phyloP scores from a whole-genome alignment of 2,329 filamentous ascomycete species.

The Phoma sp. region DNA sequence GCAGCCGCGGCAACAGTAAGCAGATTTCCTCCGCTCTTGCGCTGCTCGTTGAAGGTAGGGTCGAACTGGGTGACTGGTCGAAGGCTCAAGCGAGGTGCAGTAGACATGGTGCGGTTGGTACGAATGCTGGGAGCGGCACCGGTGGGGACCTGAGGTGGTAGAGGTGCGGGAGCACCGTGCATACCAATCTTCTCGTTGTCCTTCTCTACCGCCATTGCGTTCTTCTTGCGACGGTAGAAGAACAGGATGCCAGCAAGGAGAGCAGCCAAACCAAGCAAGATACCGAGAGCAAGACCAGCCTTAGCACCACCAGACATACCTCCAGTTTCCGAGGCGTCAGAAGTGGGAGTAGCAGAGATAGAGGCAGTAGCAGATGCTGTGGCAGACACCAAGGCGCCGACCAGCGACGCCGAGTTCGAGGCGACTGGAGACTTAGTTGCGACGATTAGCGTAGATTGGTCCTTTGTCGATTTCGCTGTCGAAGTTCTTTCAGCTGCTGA shows the following conservation, averaged over 20 bases:
- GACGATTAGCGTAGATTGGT: conserved; percentile 32
- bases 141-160: conserved; percentile 31
- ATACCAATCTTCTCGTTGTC: conserved; percentile 52
- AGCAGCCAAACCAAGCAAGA: conserved; percentile 71
- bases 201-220: conserved; percentile 55
- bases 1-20: conserved; percentile 42
- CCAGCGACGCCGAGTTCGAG: conserved; percentile 19
- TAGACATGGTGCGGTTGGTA: conserved; percentile 57
- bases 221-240: conserved; percentile 75
- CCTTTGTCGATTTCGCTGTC: conserved; percentile 22
- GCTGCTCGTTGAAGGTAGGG: conserved; percentile 64
- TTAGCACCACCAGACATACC: conserved; percentile 62
- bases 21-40: conserved; percentile 48
- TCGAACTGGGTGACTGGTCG: conserved; percentile 85
- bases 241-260: conserved; percentile 74
- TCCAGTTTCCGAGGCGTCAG: conserved; percentile 26
- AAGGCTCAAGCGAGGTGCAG: conserved; percentile 81
- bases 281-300: conserved; percentile 84
- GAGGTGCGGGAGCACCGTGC: conserved; percentile 36
- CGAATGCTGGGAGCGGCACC: conserved; percentile 44
- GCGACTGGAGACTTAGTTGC: conserved; percentile 37
- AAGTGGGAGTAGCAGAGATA: conserved; percentile 33
- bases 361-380: conserved; percentile 34
- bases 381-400: conserved; percentile 25
- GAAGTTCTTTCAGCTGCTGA: conserved; percentile 26